A percentile compares a stretch with the other conserved stretches of the same genome.
phyloP scores from a whole-genome alignment of 225 moss, liverwort and hornwort genomes.

The Physcomitrellopsis africana region DNA sequence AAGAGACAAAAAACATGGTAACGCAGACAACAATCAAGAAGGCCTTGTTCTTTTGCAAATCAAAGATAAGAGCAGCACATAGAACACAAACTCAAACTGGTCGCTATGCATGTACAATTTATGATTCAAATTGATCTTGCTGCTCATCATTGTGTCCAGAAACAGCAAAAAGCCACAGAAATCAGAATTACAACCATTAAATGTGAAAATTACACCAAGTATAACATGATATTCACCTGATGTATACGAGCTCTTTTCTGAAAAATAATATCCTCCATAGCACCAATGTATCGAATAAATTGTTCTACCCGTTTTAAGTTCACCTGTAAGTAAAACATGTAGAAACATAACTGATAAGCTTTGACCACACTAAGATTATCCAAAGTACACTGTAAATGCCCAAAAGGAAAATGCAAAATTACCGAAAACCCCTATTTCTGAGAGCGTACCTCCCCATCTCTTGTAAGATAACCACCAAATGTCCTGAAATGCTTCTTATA shows the following conservation, averaged over 20 bases:
- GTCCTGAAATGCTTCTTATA: conserved; percentile 87
- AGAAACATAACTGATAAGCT: not conserved
- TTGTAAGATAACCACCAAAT: conserved; percentile 92
- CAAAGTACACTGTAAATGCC: not conserved
- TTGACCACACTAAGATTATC: conserved; percentile 7
- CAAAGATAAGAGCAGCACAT: conserved; percentile 10
- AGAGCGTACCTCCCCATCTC: conserved; percentile 83
- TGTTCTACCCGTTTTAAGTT: conserved; percentile 84
- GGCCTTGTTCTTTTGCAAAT: not conserved
- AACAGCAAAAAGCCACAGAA: not conserved
- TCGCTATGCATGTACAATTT: not conserved
- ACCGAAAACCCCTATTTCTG: conserved; percentile 12
- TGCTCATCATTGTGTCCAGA: not conserved
- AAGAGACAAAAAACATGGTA: conserved; percentile 14
- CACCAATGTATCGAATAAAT: conserved; percentile 82
- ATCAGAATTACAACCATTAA: not conserved
- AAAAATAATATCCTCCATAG: conserved; percentile 87
- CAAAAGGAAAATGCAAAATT: not conserved
- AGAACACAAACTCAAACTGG: conserved; percentile 13
- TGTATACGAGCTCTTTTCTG: conserved; percentile 97
- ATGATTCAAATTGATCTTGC: conserved; percentile 6
- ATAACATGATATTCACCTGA: conserved; percentile 60
- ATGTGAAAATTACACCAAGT: conserved; percentile 5
- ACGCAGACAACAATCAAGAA: not conserved
- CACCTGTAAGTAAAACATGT: conserved; percentile 48